Conservation (phyloP, 2,329 filamentous ascomycete genomes). For the Dactylellina sp. region DNA sequence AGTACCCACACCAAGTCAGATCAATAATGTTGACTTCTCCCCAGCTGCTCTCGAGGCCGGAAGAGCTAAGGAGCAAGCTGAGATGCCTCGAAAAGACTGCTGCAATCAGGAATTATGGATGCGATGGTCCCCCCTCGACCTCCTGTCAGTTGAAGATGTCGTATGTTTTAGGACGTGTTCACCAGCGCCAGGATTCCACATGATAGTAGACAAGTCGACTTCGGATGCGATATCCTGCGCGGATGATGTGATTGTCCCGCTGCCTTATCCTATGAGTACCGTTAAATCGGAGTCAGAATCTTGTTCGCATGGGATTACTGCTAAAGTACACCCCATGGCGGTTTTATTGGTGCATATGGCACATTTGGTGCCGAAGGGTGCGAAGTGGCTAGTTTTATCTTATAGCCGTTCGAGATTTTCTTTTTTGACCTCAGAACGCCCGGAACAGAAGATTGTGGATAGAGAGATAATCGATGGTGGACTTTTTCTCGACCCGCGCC, state of each 20-base stretch:
- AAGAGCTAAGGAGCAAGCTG: constrained; percentile 3
- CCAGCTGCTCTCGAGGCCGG: constrained; percentile 16
- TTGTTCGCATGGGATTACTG: neutral
- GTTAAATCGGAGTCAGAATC: neutral
- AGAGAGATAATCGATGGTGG: neutral
- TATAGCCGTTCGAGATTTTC: constrained; percentile 39
- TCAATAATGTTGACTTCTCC: constrained; percentile 42
- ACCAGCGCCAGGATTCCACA: neutral
- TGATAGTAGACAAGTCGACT: constrained; percentile 44
- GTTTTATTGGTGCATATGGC: constrained; percentile 28
- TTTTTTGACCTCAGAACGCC: constrained; percentile 32
- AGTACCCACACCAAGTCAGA: neutral
- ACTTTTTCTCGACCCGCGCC: constrained; percentile 16
- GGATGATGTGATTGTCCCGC: constrained; percentile 14
- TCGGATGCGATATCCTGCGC: constrained; percentile 47
- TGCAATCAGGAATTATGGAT: constrained; percentile 1
- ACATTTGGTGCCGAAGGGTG: constrained; percentile 3
- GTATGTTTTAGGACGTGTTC: neutral
- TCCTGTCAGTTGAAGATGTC: constrained; percentile 22
- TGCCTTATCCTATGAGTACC: constrained; percentile 22
- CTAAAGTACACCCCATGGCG: constrained; percentile 20
- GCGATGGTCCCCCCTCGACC: constrained; percentile 27
- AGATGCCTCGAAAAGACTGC: neutral
- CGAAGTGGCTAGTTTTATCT: constrained; percentile 34
- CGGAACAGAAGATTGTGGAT: neutral